phyloP scores from a whole-genome alignment of 1,284 basidiomycete genomes.

The Irpex lacteus region DNA sequence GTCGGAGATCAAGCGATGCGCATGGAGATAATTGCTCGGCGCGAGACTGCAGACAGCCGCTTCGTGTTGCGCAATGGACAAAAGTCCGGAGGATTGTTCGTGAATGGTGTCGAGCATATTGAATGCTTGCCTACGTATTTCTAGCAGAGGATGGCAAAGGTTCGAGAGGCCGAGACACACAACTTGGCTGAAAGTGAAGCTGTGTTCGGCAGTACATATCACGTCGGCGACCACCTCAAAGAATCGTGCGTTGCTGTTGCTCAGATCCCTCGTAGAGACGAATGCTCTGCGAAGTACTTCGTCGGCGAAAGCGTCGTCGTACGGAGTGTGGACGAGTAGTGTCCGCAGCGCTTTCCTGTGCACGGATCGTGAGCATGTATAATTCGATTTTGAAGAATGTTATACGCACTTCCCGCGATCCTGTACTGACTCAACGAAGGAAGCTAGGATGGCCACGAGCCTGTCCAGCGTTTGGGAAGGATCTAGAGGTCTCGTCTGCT shows the following conservation, averaged over 20 bases:
- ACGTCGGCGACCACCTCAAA: constrained; percentile 82
- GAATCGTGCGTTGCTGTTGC: constrained; percentile 60
- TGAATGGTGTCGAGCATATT: constrained; percentile 76
- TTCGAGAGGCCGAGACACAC: constrained; percentile 86
- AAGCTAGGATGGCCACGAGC: constrained; percentile 64
- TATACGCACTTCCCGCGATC: constrained; percentile 59
- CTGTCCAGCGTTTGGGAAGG: constrained; percentile 57
- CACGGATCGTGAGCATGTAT: constrained; percentile 15
- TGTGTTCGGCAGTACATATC: constrained; percentile 58
- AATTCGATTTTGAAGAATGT: background rate
- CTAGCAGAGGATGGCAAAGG: constrained; percentile 71
- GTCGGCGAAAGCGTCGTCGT: constrained; percentile 61
- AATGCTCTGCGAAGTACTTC: constrained; percentile 76
- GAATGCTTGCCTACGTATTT: constrained; percentile 77
- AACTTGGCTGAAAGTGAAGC: constrained; percentile 73
- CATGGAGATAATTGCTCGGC: constrained; percentile 77
- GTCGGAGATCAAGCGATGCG: constrained; percentile 76
- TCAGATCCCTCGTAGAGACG: constrained; percentile 52
- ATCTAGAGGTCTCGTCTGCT: constrained; percentile 53
- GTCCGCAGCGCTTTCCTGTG: constrained; percentile 76
- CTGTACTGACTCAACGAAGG: constrained; percentile 48
- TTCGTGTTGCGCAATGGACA: constrained; percentile 71
- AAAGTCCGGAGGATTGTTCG: constrained; percentile 55
- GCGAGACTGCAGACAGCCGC: constrained; percentile 74
- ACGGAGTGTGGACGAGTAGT: constrained; percentile 61